Evolutionary conservation across 176 grass and related monocot species (phyloP), one percentile per base, ranked within the genome.

Genomic region (Aegilops sharonensis): DNA sequence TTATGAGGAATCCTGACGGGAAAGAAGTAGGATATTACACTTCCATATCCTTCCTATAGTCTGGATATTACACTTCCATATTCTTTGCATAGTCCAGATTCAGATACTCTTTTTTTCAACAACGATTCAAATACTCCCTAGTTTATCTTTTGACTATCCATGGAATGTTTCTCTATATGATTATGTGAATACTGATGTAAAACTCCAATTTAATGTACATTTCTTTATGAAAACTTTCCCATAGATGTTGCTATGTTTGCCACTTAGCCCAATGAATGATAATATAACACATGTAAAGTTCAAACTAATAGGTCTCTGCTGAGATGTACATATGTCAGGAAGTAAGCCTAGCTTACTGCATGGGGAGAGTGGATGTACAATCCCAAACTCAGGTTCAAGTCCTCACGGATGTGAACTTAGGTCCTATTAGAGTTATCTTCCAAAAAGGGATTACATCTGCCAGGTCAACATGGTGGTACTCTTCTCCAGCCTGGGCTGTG

Each of bases 1-100:
- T 98, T 82, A 95, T 95, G 96, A 95, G 96, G 85, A 98, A 95
- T 66, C 93, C 88, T 77, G 90, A 95, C 85, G 96, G 96, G 40
- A 98, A 98, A 92, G 96, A 98, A 91, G 96, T 95, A 94, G 83
- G 63, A 15, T 12, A 81, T 63, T 52, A 4, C 21, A 27, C 75
- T 82, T 86, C 82, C 59, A 35, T 40, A 23, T 63, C 69, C 29
- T 63, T 61, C 50, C 11, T 76, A 68, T 75, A 81, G 79, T 83
- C 23, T 37, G 66, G 65, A 81, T 74, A 81, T 68, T 50, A 2
- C 21, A n/a, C 67, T 82, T 86, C 85, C 57, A 45, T 40, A 23
- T 64, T 78, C 29, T 63, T 62, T 81, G 39, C 68, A 76, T 75
- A 76, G 79, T 83, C 23, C 61, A 75, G 65, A 81, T 79, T 74